Percentiles rank a stretch among this genome's conserved stretches.
Evolutionary conservation across 495 filamentous ascomycete genomes (phyloP).

Genomic region (Poronia punctata): DNA sequence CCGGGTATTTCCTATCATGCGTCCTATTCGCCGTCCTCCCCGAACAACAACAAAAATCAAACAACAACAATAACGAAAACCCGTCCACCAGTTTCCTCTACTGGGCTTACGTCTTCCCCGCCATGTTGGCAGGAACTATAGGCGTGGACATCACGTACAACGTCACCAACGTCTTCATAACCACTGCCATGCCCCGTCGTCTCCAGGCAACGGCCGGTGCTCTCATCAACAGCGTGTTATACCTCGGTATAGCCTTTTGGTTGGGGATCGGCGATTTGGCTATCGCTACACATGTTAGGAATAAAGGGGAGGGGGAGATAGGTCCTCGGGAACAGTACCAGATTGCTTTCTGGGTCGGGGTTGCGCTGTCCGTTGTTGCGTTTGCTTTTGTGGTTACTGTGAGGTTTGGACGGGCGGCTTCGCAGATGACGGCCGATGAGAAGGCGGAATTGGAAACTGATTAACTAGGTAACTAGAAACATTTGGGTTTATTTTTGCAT

Average conservation of each 20-base stretch:
- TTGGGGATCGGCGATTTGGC: constrained; percentile 69
- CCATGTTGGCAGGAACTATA: constrained; percentile 75
- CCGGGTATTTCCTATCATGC: constrained; percentile 56
- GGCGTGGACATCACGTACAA: constrained; percentile 83
- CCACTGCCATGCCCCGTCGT: constrained; percentile 59
- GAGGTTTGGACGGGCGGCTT: constrained; percentile 58
- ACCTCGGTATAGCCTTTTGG: constrained; percentile 78
- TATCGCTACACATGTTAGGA: constrained; percentile 39
- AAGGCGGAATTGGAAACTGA: constrained; percentile 19
- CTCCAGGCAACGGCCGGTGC: constrained; percentile 75
- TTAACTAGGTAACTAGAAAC: too few relatives aligned
- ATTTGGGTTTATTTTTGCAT: too few relatives aligned
- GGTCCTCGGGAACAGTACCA: constrained; percentile 48
- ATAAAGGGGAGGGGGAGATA: constrained; percentile 31
- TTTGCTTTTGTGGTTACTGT: constrained; percentile 54
- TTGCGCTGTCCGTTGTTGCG: constrained; percentile 51
- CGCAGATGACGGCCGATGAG: constrained; percentile 65
- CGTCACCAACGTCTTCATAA: constrained; percentile 79
- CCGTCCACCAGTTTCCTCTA: constrained; percentile 44
- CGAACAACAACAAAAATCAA: constrained; percentile 8
- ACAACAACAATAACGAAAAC: constrained; percentile 36
- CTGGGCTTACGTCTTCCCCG: constrained; percentile 65
- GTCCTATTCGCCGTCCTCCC: constrained; percentile 71
- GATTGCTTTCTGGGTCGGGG: constrained; percentile 61
- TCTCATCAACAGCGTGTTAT: constrained; percentile 46